A percentile compares a stretch with the other conserved stretches of the same genome.
These are phyloP conservation scores for Aspergillus calidoustus DNA, from an alignment of 2,329 filamentous ascomycete genomes.

Conservation along the genomic window DNA sequence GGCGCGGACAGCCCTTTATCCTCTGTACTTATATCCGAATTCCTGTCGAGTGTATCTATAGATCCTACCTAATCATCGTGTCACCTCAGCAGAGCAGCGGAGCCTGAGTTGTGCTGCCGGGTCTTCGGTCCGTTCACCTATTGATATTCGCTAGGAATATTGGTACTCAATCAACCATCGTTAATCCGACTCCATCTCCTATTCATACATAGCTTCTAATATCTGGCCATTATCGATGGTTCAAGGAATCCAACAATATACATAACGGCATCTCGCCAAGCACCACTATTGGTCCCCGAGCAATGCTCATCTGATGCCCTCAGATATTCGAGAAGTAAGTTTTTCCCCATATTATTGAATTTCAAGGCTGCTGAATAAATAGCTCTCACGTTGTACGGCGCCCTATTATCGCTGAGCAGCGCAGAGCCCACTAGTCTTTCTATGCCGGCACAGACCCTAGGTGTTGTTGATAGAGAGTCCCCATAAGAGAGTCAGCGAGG, in stretches of 20 bases:
- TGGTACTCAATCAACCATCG: conserved; percentile 7
- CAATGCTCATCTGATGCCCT: no score
- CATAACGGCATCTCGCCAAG: neutral
- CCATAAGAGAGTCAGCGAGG: no score
- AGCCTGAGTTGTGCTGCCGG: neutral
- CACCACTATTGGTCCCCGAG: neutral
- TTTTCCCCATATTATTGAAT: no score
- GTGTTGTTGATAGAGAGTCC: no score
- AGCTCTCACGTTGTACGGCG: no score
- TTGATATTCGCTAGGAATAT: conserved; percentile 2
- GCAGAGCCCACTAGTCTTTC: no score
- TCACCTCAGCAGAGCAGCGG: neutral
- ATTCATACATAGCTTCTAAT: neutral
- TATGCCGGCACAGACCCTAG: no score
- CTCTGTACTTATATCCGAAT: conserved; percentile 11
- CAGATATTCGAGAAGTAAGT: no score
- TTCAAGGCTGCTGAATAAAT: no score
- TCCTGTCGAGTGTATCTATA: conserved; percentile 6
- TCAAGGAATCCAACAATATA: neutral
- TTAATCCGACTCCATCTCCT: neutral
- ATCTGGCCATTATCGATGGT: neutral
- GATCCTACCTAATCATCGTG: conserved; percentile 8
- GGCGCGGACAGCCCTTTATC: neutral
- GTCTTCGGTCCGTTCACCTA: neutral
- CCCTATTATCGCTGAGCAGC: no score